These are phyloP conservation scores for Xylariales sp. DNA, from an alignment of 2,329 filamentous ascomycete genomes.

Conservation along the genomic window DNA sequence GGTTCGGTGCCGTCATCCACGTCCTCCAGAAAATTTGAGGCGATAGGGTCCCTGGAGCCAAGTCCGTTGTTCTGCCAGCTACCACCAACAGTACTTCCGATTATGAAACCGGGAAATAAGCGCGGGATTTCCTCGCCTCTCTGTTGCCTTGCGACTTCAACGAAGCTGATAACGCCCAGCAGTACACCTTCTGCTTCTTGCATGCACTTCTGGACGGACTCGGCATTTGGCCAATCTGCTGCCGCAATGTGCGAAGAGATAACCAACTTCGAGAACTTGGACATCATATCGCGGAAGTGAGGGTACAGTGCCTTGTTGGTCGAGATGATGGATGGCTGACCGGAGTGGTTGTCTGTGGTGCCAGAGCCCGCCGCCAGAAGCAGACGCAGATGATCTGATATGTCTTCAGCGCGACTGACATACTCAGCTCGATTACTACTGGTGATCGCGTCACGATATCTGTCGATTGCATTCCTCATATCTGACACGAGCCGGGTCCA, in stretches of 20 bases:
- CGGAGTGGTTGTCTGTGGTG: slow-evolving; percentile 97
- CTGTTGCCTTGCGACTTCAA: slow-evolving; percentile 90
- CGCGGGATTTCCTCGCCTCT: slow-evolving; percentile 88
- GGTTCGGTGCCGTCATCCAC: slow-evolving; percentile 70
- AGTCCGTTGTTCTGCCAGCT: slow-evolving; percentile 77
- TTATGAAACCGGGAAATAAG: slow-evolving; percentile 89
- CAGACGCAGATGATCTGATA: slow-evolving; percentile 90
- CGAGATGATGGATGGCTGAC: slow-evolving; percentile 98
- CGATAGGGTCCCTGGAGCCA: slow-evolving; percentile 62
- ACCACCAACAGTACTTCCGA: slow-evolving; percentile 76
- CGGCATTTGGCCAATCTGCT: slow-evolving; percentile 89
- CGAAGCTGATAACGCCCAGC: slow-evolving; percentile 90
- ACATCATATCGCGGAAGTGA: slow-evolving; percentile 99
- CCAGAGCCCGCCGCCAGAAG: slow-evolving; percentile 93
- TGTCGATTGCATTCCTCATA: slow-evolving; percentile 86
- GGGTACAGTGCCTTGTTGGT: slow-evolving; percentile 96
- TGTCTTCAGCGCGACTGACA: slow-evolving; percentile 91
- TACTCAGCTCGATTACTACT: slow-evolving; percentile 83
- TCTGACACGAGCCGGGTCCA: slow-evolving; percentile 90
- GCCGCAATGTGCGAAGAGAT: slow-evolving; percentile 97
- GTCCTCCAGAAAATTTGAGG: slow-evolving; percentile 82
- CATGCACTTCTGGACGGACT: slow-evolving; percentile 90
- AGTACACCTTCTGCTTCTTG: slow-evolving; percentile 97
- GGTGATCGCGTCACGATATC: slow-evolving; percentile 84
- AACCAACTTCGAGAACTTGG: slow-evolving; percentile 97